Evolutionary conservation across 2,329 filamentous ascomycete genomes (phyloP), one percentile per base, ranked within the genome.

Genomic region (Beauveria sp.): DNA sequence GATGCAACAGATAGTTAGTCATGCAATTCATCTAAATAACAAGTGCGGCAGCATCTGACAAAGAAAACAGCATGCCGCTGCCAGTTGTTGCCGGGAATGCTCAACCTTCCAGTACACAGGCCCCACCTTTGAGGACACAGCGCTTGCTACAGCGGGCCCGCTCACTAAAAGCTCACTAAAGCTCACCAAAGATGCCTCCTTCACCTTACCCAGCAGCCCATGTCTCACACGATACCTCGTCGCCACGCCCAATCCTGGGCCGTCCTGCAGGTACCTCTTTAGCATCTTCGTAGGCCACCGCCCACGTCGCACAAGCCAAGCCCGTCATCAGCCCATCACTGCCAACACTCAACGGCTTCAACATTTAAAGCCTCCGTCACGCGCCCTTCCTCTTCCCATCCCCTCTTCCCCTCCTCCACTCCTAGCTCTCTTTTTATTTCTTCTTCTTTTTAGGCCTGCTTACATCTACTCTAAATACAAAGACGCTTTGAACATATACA

Each of bases 101-200:
- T 30, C 30, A 8, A 30, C 26, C 16, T 28, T 12, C 26, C 24
- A 50, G 14, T n/a, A 30, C 8, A n/a, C 24, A 22, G 12, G 16
- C 14, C 47, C 47, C 44, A 51, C 47, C 47, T 12, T 7, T 9
- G 5, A 10, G 3, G 12, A 34, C 18, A 20, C 24, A 53, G 51
- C n/a, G 10, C 7, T 44, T 18, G 34, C 22, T 55, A 22, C 53
- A 55, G 53, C 26, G 41, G 53, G 53, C 40, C 53, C 30, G 44
- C 53, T 55, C 53, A 55, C 53, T 55, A 46, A 46, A 55, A 55
- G 10, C 30, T 40, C 26, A n/a, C 20, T 55, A 34, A 30, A 53
- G 22, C 37, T 54, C n/a, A 34, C 34, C 5, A 34, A 34, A 34
- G 30, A 34, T 14, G 30, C 30, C 30, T 12, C 54, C 43, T 6